Conservation (phyloP, 768 basidiomycete genomes). For the Royoungia palumana region DNA sequence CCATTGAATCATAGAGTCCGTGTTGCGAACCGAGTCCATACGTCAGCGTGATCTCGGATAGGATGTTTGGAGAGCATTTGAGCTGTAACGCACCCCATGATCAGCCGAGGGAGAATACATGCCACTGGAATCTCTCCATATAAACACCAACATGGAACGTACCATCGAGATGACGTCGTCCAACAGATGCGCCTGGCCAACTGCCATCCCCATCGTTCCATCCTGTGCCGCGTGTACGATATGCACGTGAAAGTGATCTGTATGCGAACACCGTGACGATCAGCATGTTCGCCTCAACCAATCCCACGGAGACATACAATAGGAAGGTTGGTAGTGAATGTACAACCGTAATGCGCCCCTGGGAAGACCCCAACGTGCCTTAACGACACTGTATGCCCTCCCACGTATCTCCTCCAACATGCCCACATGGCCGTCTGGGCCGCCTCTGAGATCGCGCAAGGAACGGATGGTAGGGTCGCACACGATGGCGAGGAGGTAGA, state of each 20-base stretch:
- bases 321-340: constrained; percentile 94
- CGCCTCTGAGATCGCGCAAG: constrained; percentile 64
- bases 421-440: constrained; percentile 50
- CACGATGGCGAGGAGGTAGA: constrained; percentile 84
- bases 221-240: constrained; percentile 72
- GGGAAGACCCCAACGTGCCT: constrained; percentile 63
- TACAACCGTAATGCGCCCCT: constrained; percentile 69
- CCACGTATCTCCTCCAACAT: constrained; percentile 65
- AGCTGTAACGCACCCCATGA: constrained; percentile 44
- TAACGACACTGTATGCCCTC: constrained; percentile 50
- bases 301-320: constrained; percentile 58
- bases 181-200: constrained; percentile 90
- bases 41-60: constrained; percentile 72
- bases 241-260: constrained; percentile 95
- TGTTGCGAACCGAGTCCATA: constrained; percentile 85
- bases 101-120: not conserved
- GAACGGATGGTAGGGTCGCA: constrained; percentile 60
- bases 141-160: constrained; percentile 24
- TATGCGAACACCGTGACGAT: not conserved
- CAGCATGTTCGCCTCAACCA: not conserved
- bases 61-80: constrained; percentile 54
- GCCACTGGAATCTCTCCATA: not conserved
- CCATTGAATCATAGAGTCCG: constrained; percentile 54
- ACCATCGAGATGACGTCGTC: constrained; percentile 91
- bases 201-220: constrained; percentile 63